Base-by-base conservation (phyloP, 139 green algal genomes). In the Chlorella sorokiniana region DNA sequence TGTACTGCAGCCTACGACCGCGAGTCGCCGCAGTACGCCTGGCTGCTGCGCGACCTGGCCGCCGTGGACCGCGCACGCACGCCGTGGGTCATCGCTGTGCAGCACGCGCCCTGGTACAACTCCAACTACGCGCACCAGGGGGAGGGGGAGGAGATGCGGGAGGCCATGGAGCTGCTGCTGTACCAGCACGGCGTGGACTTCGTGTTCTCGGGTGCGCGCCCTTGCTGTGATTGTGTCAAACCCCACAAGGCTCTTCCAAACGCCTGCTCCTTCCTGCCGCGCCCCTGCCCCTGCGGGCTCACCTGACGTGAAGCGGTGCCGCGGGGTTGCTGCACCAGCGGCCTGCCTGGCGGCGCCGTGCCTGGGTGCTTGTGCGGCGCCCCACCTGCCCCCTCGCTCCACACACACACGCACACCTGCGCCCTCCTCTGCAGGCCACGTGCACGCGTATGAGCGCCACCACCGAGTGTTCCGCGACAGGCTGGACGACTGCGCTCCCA, bases 91-190 rank as follows among this genome's bases (percentile, higher is more conserved):
- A 80, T 97, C 35, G 92, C 89, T 6, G 80, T 76, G 59, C 82
- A 93, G 65, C 94, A 97, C 79, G 92, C 91, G 11, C 94, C 94
- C 25, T 97, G 91, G 79, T 91, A 96, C 89, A 94, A 93, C 85
- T 90, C 85, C 83, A 96, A 96, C 76, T 40, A 62, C 20, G 86
- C 81, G 3, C 92, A 96, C 76, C 71, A 78, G 65, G 80, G 79
- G 8, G 93, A 96, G 75, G 86, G 80, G 29, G 88, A 94, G n/a
- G 83, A 64, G 44, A 94, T 95, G 89, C 81, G 78, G 76, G 78
- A 45, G 5, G 59, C 64, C 35, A 88, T 95, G 81, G 92, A 96
- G 81, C 40, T 42, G 20, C 35, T 95, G 54, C 81, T 96, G 56
- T 91, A 87, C 76, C 45, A 91, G 27, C 69, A 85, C 42, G 88